phyloP scores from a whole-genome alignment of 345 rosid genomes.

The Euphorbia peplus region DNA sequence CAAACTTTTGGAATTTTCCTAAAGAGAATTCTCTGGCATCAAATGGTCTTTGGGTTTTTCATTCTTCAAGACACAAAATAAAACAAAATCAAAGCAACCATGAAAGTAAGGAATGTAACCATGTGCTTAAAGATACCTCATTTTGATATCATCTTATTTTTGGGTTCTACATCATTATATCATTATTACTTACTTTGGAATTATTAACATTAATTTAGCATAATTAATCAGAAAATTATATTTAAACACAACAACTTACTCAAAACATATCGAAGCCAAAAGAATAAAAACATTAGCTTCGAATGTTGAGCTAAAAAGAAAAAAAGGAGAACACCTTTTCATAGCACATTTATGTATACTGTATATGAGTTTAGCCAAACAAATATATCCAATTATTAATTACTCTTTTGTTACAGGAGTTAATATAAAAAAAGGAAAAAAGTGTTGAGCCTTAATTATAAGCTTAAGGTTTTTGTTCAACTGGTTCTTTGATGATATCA shows the following conservation, averaged over 20 bases:
- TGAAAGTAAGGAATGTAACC: constrained; percentile 46
- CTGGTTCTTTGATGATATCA: no score
- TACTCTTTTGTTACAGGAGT: no score
- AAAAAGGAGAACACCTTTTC: constrained; percentile 18
- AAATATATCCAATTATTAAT: constrained; percentile 17
- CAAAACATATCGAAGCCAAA: constrained; percentile 37
- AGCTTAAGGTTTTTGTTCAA: no score
- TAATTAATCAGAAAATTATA: no score
- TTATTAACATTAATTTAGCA: neutral
- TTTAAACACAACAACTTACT: constrained; percentile 25
- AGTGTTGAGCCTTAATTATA: no score
- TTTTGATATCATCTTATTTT: neutral
- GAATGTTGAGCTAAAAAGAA: constrained; percentile 31
- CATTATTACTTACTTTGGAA: neutral
- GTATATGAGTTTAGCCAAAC: neutral
- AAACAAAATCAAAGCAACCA: constrained; percentile 34
- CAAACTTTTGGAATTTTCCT: constrained; percentile 38
- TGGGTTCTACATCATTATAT: neutral
- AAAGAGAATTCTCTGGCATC: constrained; percentile 42
- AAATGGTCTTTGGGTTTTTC: constrained; percentile 31
- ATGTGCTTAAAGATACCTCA: constrained; percentile 43
- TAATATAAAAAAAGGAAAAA: no score
- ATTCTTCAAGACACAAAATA: constrained; percentile 32
- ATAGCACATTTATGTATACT: constrained; percentile 10
- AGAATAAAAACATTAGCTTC: constrained; percentile 35